Evolutionary conservation across 805 yeast species (phyloP).

Genomic region (Kuraishia borneana): DNA sequence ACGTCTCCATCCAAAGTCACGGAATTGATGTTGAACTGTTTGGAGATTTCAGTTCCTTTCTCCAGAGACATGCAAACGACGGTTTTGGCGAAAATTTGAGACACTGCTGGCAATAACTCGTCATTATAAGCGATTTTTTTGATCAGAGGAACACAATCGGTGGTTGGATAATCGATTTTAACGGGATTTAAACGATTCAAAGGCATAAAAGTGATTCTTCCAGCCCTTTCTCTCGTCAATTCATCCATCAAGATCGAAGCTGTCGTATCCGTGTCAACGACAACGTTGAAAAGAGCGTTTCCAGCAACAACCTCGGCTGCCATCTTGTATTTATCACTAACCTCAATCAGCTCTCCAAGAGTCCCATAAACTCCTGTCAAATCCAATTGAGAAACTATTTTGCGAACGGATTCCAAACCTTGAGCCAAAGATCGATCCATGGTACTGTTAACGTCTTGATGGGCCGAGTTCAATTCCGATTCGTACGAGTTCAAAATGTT

Average conservation of each 20-base stretch:
- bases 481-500: slow-evolving; percentile 43
- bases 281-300: slow-evolving; percentile 72
- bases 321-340: slow-evolving; percentile 69
- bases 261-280: slow-evolving; percentile 79
- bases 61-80: slow-evolving; percentile 65
- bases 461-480: slow-evolving; percentile 45
- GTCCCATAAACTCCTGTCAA: slow-evolving; percentile 70
- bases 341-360: slow-evolving; percentile 71
- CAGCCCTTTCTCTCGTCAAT: slow-evolving; percentile 55
- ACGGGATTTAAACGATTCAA: slow-evolving; percentile 50
- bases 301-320: slow-evolving; percentile 92
- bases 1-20: slow-evolving; percentile 90
- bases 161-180: slow-evolving; percentile 44
- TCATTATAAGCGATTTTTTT: slow-evolving; percentile 58
- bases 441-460: slow-evolving; percentile 52
- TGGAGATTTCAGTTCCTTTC: slow-evolving; percentile 58
- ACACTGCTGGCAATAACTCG: slow-evolving; percentile 52
- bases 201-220: slow-evolving; percentile 89
- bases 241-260: slow-evolving; percentile 75
- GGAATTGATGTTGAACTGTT: slow-evolving; percentile 49
- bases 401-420: slow-evolving; percentile 61
- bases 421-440: slow-evolving; percentile 62
- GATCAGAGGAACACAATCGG: slow-evolving; percentile 67
- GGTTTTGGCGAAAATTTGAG: slow-evolving; percentile 72
- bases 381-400: slow-evolving; percentile 49